A percentile compares a stretch with the other conserved stretches of the same genome.
Evolutionary conservation across 176 grass and related monocot species (phyloP).

Genomic region (Hsuehochloa calcarea): DNA sequence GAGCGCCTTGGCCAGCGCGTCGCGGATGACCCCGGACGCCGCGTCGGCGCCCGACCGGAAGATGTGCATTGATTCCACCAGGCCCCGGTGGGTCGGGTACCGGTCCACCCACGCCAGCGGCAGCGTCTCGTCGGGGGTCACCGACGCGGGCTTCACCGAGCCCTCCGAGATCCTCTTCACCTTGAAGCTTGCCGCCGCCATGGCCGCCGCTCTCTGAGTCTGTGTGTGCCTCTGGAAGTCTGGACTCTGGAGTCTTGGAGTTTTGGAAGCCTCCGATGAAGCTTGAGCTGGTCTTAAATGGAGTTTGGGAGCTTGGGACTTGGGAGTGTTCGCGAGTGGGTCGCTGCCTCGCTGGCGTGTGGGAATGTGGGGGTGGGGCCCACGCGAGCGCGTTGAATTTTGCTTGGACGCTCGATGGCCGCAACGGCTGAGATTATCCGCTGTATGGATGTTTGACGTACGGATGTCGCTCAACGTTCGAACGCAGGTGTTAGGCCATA

Average conservation of each 20-base stretch:
- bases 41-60: constrained; percentile 58
- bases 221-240: not conserved
- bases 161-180: constrained; percentile 87
- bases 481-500: not conserved
- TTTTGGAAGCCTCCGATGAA: not conserved
- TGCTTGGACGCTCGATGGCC: not conserved
- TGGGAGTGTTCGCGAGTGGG: not conserved
- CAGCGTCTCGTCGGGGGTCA: constrained; percentile 60
- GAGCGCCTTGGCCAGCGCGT: constrained; percentile 67
- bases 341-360: not conserved
- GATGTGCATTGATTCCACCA: constrained; percentile 98
- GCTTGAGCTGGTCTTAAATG: constrained; percentile 28
- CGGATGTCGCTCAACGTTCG: constrained; percentile 11
- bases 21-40: constrained; percentile 51
- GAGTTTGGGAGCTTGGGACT: not conserved
- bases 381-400: not conserved
- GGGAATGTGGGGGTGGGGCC: not conserved
- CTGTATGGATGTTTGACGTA: constrained; percentile 14
- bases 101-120: constrained; percentile 86
- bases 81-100: constrained; percentile 91
- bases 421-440: constrained; percentile 13
- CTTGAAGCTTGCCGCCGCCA: constrained; percentile 49
- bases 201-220: not conserved
- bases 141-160: constrained; percentile 59
- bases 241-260: too few relatives aligned